Percentiles rank a stretch among this genome's conserved stretches.
These are phyloP conservation scores for Phaeoacremonium minimum DNA, from an alignment of 2,329 filamentous ascomycete genomes.

Conservation along the genomic window DNA sequence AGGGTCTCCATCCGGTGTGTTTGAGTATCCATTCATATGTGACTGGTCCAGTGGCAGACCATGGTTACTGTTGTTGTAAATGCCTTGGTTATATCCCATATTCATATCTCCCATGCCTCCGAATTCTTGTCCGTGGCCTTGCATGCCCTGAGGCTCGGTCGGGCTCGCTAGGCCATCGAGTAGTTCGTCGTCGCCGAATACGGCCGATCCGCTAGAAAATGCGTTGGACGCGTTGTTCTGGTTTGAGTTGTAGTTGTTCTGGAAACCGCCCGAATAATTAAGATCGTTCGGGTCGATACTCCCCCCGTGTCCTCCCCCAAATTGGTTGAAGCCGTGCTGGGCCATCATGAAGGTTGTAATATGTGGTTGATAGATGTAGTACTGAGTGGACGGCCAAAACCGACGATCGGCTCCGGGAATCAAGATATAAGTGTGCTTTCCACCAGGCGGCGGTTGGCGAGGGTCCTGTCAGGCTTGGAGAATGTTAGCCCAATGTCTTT, in stretches of 20 bases:
- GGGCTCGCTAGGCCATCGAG: conserved; percentile 66
- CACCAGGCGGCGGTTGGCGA: neutral
- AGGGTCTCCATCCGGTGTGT: conserved; percentile 85
- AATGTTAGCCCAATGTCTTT: neutral
- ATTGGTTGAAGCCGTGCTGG: conserved; percentile 53
- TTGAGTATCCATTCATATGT: conserved; percentile 78
- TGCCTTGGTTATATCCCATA: conserved; percentile 52
- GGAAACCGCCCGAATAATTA: conserved; percentile 57
- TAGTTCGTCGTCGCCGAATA: conserved; percentile 85
- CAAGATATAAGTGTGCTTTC: too few species aligned
- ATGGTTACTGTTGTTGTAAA: conserved; percentile 50
- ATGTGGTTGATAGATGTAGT: neutral
- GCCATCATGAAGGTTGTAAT: conserved; percentile 36
- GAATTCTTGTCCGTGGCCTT: conserved; percentile 56
- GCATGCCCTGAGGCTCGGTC: conserved; percentile 47
- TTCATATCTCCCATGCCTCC: conserved; percentile 49
- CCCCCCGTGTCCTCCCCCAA: conserved; percentile 48
- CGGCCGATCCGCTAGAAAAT: conserved; percentile 73
- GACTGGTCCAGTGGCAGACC: conserved; percentile 61
- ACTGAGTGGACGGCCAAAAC: too few species aligned
- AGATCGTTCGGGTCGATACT: conserved; percentile 84
- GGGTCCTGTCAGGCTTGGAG: neutral
- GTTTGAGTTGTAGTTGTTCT: conserved; percentile 53
- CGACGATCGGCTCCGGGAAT: too few species aligned
- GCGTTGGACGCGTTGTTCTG: conserved; percentile 58